Evolutionary conservation across 2,329 filamentous ascomycete species (phyloP), one percentile per base, ranked within the genome.

Genomic region (Fusarium oxysporum): DNA sequence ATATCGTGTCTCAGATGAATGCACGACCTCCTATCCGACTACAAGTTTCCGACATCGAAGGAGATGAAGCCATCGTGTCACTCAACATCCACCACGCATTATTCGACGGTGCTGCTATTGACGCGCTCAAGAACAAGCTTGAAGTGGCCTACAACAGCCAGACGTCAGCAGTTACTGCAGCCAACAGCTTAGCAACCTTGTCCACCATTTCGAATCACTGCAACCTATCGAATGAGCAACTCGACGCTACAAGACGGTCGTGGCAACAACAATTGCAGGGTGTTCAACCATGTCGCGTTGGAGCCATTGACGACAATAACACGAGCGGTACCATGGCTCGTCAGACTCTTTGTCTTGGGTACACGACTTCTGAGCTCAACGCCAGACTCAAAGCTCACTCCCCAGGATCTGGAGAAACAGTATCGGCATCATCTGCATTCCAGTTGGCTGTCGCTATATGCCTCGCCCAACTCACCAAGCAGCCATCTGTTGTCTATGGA

Each of bases 41-140:
- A 5, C 19, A 45, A 0, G 4, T 44, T 0, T 32, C 47, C 0
- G 23, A 25, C 0, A 21, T 6, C 1, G 16, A 11, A 1, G 5
- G 6, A 1, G 16, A n/a, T 2, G 38, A 37, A 10, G 5, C 16
- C 0, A 21, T 41, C 5, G 37, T 60, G 4, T 41, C 68, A 3
- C 13, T 71, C 17, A 72, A 40, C 19, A 69, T 72, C 1, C 69
- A 71, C 3, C 69, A 71, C 10, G 64, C 69, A 9, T 35, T 71
- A 2, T 71, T 65, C 3, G 69, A 71, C 2, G 69, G 68, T 14
- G 48, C 53, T 8, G 69, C 69, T 10, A 60, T 71, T 2, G 21
- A 53, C 0, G 7, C 51, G 2, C 64, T 71, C 8, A 68, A 62
- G 40, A n/a, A 7, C 2, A 72, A 58, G 8, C 13, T 72, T 4